Base-by-base conservation (phyloP, 2,329 filamentous ascomycete species). In the Penicillium sp. region DNA sequence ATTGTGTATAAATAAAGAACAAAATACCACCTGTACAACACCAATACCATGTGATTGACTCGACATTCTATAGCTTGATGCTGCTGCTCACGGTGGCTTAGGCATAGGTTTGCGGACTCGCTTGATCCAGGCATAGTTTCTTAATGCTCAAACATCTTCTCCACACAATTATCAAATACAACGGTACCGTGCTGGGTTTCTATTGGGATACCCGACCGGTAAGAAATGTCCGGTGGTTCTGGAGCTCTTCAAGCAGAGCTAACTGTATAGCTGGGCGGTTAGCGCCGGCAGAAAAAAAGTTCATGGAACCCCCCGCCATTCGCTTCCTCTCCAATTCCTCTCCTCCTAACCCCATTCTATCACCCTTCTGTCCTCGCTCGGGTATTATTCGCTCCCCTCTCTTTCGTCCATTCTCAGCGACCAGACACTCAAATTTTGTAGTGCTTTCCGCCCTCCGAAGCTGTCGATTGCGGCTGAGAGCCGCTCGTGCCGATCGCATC, bases 281-380 rank as follows among this genome's bases (percentile, higher is more conserved):
- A 49, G 39, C 58, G 50, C 27, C 50, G 55, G 60, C 61, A 64
- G 59, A 65, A 66, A 64, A 65, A 64, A 65, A 62, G 57, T 59
- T 64, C 62, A 58, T 63, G 59, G 60, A 56, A 54, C 40, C 58
- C 62, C 62, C 62, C 63, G 60, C 63, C 41, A 56, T 52, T 13
- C 29, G 39, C 39, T 52, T 49, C 36, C 47, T 46, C 52, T 50
- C 36, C 41, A 46, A 53, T 54, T 58, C 51, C 48, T 49, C 41
- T 52, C 34, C 37, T 41, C 43, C 44, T 51, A 49, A 45, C 46
- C 40, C 23, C 32, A 51, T 47, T 44, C 33, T 46, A 33, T 41
- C 26, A 26, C 37, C 33, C 46, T 43, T 37, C 20, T 23, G 23
- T 44, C 45, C 20, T 45, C 36, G 13, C 17, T 27, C 24, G 24